Conservation (phyloP, 1,284 basidiomycete species). For the Melampsora larici-populina region DNA sequence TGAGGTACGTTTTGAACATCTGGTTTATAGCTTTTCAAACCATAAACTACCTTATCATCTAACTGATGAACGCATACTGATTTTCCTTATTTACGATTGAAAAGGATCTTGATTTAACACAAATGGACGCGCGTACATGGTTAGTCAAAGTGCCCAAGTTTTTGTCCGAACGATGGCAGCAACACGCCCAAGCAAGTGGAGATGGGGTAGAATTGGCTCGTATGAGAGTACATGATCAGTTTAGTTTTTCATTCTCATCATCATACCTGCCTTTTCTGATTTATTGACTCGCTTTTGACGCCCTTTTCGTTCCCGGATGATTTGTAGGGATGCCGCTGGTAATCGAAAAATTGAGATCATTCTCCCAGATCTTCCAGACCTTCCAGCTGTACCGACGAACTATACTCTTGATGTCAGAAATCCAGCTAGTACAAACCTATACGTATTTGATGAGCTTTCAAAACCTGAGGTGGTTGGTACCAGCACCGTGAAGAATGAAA, state of each 20-base stretch:
- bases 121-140: slow-evolving; percentile 13
- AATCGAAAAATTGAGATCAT: slow-evolving; percentile 25
- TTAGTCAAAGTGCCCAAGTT: slow-evolving; percentile 43
- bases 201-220: slow-evolving; percentile 2
- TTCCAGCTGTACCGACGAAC: not conserved
- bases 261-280: not conserved
- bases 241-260: slow-evolving; percentile 2
- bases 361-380: slow-evolving; percentile 20
- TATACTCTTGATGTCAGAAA: slow-evolving; percentile 37
- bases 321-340: not conserved
- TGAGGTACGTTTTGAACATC: slow-evolving; percentile 24
- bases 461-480: slow-evolving; percentile 47
- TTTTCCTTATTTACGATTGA: not conserved
- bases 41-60: not conserved
- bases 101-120: slow-evolving; percentile 31
- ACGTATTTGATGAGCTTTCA: slow-evolving; percentile 50
- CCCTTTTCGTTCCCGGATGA: not conserved
- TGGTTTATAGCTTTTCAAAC: not conserved
- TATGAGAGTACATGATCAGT: slow-evolving; percentile 41
- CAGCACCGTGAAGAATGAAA: slow-evolving; percentile 35
- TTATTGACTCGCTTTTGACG: not conserved
- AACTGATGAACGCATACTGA: not conserved
- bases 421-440: slow-evolving; percentile 46
- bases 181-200: slow-evolving; percentile 20
- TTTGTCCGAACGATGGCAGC: slow-evolving; percentile 39